These are phyloP conservation scores for Fusarium buxicola DNA, from an alignment of 2,329 filamentous ascomycete species.

Conservation along the genomic window DNA sequence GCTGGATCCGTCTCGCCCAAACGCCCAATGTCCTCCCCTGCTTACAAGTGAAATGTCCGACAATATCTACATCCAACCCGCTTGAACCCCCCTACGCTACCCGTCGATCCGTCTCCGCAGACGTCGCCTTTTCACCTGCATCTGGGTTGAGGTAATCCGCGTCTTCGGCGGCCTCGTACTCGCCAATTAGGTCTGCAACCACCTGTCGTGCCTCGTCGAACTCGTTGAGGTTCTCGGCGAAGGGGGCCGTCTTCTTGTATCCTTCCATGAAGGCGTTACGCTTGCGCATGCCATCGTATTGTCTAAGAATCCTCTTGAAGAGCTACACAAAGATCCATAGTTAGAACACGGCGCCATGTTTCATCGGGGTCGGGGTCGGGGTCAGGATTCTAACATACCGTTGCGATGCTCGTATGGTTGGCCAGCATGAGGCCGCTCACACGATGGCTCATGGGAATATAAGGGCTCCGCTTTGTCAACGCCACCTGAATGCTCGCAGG, in stretches of 20 bases:
- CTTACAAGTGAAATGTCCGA: slow-evolving; percentile 19
- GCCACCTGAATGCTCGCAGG: slow-evolving; percentile 98
- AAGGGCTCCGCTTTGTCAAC: slow-evolving; percentile 94
- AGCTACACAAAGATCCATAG: slow-evolving; percentile 60
- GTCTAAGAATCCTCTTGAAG: slow-evolving; percentile 92
- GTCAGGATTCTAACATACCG: slow-evolving; percentile 61
- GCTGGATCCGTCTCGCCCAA: slow-evolving; percentile 30
- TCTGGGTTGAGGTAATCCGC: slow-evolving; percentile 89
- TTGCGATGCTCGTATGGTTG: slow-evolving; percentile 97
- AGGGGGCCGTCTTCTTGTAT: slow-evolving; percentile 96
- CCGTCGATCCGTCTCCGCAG: slow-evolving; percentile 65
- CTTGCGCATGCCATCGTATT: slow-evolving; percentile 95
- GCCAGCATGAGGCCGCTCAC: slow-evolving; percentile 98
- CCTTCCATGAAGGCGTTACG: slow-evolving; percentile 96
- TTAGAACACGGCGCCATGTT: not conserved
- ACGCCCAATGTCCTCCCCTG: slow-evolving; percentile 23
- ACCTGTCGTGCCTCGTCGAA: slow-evolving; percentile 96
- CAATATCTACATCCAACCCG: slow-evolving; percentile 27
- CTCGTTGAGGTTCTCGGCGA: slow-evolving; percentile 89
- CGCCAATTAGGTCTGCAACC: slow-evolving; percentile 87
- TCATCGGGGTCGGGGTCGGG: not conserved
- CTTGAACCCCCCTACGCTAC: slow-evolving; percentile 49
- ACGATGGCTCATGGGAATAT: slow-evolving; percentile 91
- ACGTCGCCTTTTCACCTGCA: slow-evolving; percentile 63
- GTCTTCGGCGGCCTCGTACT: slow-evolving; percentile 96